Evolutionary conservation across 2,329 filamentous ascomycete species (phyloP), one percentile per base, ranked within the genome.

Genomic region (Colletotrichum sp.): DNA sequence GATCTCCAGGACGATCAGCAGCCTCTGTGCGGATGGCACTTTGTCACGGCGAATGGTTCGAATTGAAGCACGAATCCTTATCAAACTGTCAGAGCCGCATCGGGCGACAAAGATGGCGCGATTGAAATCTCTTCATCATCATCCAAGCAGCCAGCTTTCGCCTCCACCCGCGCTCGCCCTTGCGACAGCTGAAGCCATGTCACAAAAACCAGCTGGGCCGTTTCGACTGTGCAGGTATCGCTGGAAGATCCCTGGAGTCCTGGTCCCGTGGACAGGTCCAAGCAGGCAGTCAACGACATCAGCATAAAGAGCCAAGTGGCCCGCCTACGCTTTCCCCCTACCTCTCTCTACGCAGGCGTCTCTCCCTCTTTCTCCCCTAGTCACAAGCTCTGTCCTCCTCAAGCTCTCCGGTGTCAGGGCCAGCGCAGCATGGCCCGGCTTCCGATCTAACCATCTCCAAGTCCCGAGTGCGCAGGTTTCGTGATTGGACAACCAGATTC

Each of bases 241-340:
- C 30, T 76, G 74, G 74, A 74, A 76, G 32, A 76, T 65, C 74
- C 70, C 65, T 74, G 71, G 36, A 74, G 18, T 57, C 21, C 8
- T 36, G 49, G 65, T 69, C 74, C 28, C 71, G 70, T 76, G 74
- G 59, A 59, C 59, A 69, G 64, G 49, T 24, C 65, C 59, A 64
- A 67, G 70, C 70, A 69, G 63, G 36, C 39, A 55, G 24, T 55
- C 71, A 30, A 32, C 34, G 71, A 62, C 52, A 63, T 60, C 49
- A 49, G 64, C 59, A 76, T 60, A 13, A 60, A 60, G 28, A 44
- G 59, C 34, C 32, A 44, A 64, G 36, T 69, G 34, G 21, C 62
- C 64, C 15, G 60, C 64, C 39, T n/a, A 44, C 36, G 16, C 24
- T 32, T 16, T 34, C 59, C 32, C 44, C 44, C n/a, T 21, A 13